phyloP scores from a whole-genome alignment of 1,139 yeast species.

The Nadsonia commutata region DNA sequence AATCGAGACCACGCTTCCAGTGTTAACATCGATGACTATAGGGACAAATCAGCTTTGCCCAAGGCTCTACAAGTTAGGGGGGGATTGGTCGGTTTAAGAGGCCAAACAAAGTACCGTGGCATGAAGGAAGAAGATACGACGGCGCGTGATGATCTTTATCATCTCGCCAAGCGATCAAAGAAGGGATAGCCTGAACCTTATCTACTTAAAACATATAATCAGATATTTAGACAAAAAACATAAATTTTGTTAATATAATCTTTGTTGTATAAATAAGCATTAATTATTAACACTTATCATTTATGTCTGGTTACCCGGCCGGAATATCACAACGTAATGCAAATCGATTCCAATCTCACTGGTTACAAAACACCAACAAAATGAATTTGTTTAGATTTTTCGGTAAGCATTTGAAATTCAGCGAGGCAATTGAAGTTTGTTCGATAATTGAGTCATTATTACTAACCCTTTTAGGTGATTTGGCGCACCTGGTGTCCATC shows the following conservation, averaged over 20 bases:
- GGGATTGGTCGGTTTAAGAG: conserved; percentile 16
- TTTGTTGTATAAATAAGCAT: too few species aligned
- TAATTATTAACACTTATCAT: too few species aligned
- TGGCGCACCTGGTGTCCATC: conserved; percentile 72
- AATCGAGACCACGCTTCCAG: conserved; percentile 19
- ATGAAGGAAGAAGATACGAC: conserved; percentile 20
- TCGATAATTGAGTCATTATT: background rate
- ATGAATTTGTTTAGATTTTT: conserved; percentile 5
- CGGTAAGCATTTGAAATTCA: too few species aligned
- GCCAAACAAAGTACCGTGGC: conserved; percentile 15
- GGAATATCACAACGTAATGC: too few species aligned
- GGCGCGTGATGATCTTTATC: conserved; percentile 6
- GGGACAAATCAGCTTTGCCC: conserved; percentile 19
- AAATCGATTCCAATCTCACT: too few species aligned
- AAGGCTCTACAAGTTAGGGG: conserved; percentile 19
- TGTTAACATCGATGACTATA: conserved; percentile 18
- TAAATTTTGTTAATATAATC: too few species aligned
- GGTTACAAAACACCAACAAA: background rate
- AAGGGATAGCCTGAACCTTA: too few species aligned
- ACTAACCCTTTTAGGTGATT: conserved; percentile 35
- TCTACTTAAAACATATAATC: too few species aligned
- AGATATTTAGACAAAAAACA: too few species aligned
- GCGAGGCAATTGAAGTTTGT: too few species aligned
- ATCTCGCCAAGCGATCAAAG: conserved; percentile 8
- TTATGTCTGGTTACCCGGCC: too few species aligned